Percentiles rank a stretch among this genome's conserved stretches.
phyloP scores from a whole-genome alignment of 176 grass and related monocot species.

The Lolium rigidum region DNA sequence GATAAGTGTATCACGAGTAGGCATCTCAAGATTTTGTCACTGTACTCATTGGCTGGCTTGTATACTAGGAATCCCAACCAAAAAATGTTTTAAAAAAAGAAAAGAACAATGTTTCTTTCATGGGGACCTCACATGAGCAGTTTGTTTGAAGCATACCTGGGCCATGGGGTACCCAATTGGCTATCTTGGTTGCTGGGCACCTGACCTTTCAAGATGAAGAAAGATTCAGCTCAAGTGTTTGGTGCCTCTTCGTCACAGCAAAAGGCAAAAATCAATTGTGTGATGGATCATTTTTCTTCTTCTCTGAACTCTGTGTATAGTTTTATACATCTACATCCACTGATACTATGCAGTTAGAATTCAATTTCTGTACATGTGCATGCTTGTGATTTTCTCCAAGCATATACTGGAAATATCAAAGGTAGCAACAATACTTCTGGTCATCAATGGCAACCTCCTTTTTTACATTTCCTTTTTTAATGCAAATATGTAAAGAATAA shows the following conservation, averaged over 20 bases:
- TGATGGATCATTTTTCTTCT: neutral
- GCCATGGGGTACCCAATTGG: neutral
- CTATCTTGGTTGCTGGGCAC: neutral
- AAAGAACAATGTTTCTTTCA: conserved; percentile 36
- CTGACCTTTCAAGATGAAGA: conserved; percentile 44
- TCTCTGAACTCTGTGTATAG: neutral
- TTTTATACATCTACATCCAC: neutral
- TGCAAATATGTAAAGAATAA: neutral
- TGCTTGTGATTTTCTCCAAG: neutral
- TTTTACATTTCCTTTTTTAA: neutral
- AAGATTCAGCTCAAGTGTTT: conserved; percentile 24
- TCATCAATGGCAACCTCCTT: neutral
- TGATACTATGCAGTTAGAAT: neutral
- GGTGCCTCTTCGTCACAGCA: conserved; percentile 34
- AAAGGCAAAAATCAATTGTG: conserved; percentile 19
- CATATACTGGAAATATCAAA: neutral
- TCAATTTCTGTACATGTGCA: neutral
- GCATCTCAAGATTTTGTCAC: conserved; percentile 31
- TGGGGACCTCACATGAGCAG: conserved; percentile 4
- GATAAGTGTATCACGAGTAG: conserved; percentile 14
- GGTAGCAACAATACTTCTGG: neutral
- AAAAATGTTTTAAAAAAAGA: neutral
- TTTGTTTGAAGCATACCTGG: conserved; percentile 10
- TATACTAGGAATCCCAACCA: conserved; percentile 37
- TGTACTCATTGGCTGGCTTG: conserved; percentile 23